phyloP scores from a whole-genome alignment of 306 rosid species.

The Ochetophila trinervis region DNA sequence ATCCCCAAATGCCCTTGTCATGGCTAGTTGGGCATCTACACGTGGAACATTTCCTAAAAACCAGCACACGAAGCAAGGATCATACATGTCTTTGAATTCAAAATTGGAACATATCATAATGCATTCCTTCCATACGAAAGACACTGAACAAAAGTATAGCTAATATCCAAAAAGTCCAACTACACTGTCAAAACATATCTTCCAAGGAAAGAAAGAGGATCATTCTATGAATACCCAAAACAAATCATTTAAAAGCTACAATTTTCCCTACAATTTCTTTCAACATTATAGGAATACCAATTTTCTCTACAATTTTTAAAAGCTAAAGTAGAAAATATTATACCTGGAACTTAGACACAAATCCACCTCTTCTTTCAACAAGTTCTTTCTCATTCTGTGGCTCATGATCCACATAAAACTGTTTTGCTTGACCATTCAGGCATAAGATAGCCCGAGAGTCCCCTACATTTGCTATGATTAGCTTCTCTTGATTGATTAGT shows the following conservation, averaged over 20 bases:
- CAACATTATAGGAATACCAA: too few species aligned
- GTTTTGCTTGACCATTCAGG: slow-evolving; percentile 39
- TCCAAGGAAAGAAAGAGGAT: too few species aligned
- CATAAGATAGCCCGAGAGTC: slow-evolving; percentile 48
- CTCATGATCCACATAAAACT: slow-evolving; percentile 52
- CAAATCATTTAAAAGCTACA: too few species aligned
- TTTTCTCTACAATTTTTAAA: too few species aligned
- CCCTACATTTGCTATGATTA: slow-evolving; percentile 47
- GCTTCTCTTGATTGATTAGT: slow-evolving; percentile 44
- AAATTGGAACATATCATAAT: too few species aligned
- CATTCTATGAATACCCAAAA: too few species aligned
- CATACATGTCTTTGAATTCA: background rate
- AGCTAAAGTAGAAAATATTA: background rate
- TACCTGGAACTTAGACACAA: slow-evolving; percentile 39
- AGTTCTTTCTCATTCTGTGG: slow-evolving; percentile 46
- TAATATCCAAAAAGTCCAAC: too few species aligned
- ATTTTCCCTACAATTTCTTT: too few species aligned
- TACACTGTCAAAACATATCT: too few species aligned
- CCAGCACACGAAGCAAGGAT: background rate
- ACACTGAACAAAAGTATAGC: slow-evolving; percentile 57
- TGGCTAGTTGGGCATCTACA: slow-evolving; percentile 60
- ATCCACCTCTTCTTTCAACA: too few species aligned
- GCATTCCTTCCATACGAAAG: too few species aligned
- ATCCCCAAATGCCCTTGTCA: slow-evolving; percentile 67
- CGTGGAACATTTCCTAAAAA: slow-evolving; percentile 47